Conservation (phyloP, 225 moss, liverwort and hornwort genomes). For the Anthoceros angustus region DNA sequence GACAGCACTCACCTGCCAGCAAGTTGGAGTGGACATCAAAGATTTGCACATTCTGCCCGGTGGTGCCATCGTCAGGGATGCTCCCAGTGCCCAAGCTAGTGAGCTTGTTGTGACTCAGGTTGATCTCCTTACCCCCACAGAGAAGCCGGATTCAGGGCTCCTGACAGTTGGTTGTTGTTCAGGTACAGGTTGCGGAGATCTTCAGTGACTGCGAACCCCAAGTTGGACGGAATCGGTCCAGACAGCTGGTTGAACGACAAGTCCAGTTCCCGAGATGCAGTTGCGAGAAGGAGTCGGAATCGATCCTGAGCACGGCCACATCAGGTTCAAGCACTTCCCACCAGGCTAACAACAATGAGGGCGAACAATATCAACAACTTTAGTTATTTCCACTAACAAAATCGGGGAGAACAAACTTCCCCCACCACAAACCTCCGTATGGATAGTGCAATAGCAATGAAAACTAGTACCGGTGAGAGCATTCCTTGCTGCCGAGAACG, state of each 20-base stretch:
- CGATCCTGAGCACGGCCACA: conserved; percentile 4
- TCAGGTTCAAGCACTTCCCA: background rate
- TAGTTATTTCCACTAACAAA: background rate
- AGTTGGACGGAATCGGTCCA: conserved; percentile 7
- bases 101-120: conserved; percentile 12
- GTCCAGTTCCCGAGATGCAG: background rate
- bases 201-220: conserved; percentile 2
- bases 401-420: background rate
- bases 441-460: too few relatives aligned
- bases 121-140: background rate
- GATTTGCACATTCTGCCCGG: conserved; percentile 5
- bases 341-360: background rate
- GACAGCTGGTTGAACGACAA: conserved; percentile 14
- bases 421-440: too few relatives aligned
- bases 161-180: conserved; percentile 12
- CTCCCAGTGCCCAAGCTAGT: conserved; percentile 12
- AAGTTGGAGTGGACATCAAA: conserved; percentile 18
- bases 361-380: background rate
- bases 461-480: background rate
- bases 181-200: conserved; percentile 7
- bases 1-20: background rate
- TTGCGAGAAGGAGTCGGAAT: conserved; percentile 6
- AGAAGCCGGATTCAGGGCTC: conserved; percentile 11
- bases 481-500: background rate
- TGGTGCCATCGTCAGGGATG: conserved; percentile 9